These are phyloP conservation scores for Plasmodium relictum DNA, from an alignment of 169 alveolate species.

Conservation along the genomic window DNA sequence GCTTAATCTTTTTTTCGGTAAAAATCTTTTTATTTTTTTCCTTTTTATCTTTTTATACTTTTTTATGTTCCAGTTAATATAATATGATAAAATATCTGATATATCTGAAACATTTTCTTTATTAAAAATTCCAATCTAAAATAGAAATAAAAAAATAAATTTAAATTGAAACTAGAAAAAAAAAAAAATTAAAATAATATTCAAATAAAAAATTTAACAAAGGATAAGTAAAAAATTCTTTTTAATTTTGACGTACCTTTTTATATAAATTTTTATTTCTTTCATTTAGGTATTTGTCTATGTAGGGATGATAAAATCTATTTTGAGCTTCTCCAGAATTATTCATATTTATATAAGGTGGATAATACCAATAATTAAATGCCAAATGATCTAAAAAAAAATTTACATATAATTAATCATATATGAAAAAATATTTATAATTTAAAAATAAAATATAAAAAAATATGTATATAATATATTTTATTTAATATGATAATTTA, in stretches of 20 bases:
- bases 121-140: constrained; percentile 63
- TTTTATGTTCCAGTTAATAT: constrained; percentile 27
- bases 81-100: constrained; percentile 54
- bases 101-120: constrained; percentile 36
- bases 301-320: constrained; percentile 48
- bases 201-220: constrained; percentile 4
- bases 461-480: constrained; percentile 15
- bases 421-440: constrained; percentile 4
- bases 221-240: neutral
- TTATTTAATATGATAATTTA: constrained; percentile 10
- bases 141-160: constrained; percentile 4
- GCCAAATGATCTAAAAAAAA: constrained; percentile 70
- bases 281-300: constrained; percentile 69
- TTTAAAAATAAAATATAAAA: constrained; percentile 4
- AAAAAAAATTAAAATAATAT: constrained; percentile 3
- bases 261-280: constrained; percentile 58
- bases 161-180: neutral
- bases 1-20: constrained; percentile 18
- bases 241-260: constrained; percentile 22
- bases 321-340: constrained; percentile 38
- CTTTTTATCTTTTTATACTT: constrained; percentile 33
- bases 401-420: constrained; percentile 8
- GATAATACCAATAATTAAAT: constrained; percentile 77
- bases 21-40: constrained; percentile 27
- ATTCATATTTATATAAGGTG: constrained; percentile 68